Evolutionary conservation across 2,329 filamentous ascomycete species (phyloP), one percentile per base, ranked within the genome.

Genomic region (Aaosphaeria pasadenensis): DNA sequence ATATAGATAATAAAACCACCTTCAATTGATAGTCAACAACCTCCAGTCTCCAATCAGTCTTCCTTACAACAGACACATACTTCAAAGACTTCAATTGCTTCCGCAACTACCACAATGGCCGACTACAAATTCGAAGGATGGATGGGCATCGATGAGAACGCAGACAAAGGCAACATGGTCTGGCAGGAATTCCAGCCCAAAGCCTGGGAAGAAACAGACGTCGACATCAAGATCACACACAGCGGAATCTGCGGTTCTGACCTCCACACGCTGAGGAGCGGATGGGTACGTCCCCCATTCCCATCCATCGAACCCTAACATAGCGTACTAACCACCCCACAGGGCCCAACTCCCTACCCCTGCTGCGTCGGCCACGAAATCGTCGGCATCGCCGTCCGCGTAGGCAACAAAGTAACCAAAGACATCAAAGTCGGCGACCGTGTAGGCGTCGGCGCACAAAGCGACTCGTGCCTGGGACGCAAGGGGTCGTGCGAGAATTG

Each of bases 171-270:
- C 39, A 40, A 40, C 9, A 40, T 40, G 39, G 39, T 11, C 7
- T 40, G 39, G 39, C 9, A 24, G 4, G 24, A 24, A 11, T 40
- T 40, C 39, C 9, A 11, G 7, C 9, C 39, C 11, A 40, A 40
- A 40, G 17, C 39, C 39, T 47, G 30, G 30, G 88, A 85, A 56
- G 87, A 91, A 66, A 83, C 88, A 69, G 89, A 95, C 35, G 57
- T 65, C 53, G 63, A 67, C 46, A 64, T 71, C 52, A 49, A 63
- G 6, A 69, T 70, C 49, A 55, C 58, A 55, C 85, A 58, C 51
- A 68, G 66, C 49, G 67, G 67, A 51, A 59, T 70, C 48, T 71
- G 67, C 53, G 67, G 63, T 24, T 58, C 53, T 28, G 67, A 70
- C 45, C 53, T 70, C 32, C 64, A 70, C 59, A 65, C 61, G 1